Evolutionary conservation across 2,329 filamentous ascomycete genomes (phyloP).

Genomic region (Fonsecaea erecta): DNA sequence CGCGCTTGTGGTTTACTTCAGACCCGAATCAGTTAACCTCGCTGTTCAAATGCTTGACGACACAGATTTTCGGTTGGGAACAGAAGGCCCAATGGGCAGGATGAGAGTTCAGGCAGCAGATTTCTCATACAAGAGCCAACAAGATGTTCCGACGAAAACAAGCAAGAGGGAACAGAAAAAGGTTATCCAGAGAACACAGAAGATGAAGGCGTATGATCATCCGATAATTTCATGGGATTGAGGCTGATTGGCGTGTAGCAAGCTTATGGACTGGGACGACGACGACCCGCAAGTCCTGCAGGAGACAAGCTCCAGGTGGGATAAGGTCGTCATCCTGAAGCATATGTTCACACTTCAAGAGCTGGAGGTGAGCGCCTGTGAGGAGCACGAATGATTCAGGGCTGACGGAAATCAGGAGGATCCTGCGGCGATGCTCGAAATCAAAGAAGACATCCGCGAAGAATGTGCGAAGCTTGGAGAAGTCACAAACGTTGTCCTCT

Average conservation of each 20-base stretch:
- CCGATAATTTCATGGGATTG: slow-evolving; percentile 16
- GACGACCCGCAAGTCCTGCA: slow-evolving; percentile 70
- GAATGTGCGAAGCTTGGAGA: slow-evolving; percentile 85
- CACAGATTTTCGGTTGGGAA: slow-evolving; percentile 71
- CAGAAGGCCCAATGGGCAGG: slow-evolving; percentile 58
- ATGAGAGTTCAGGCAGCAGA: slow-evolving; percentile 87
- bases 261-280: slow-evolving; percentile 93
- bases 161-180: slow-evolving; percentile 75
- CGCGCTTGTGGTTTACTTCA: slow-evolving; percentile 91
- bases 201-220: slow-evolving; percentile 66
- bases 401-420: slow-evolving; percentile 63
- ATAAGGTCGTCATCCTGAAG: slow-evolving; percentile 84
- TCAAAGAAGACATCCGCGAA: slow-evolving; percentile 91
- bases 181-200: slow-evolving; percentile 88
- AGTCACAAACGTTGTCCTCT: slow-evolving; percentile 89
- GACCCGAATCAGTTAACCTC: slow-evolving; percentile 83
- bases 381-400: not conserved
- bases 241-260: slow-evolving; percentile 58
- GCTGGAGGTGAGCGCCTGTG: slow-evolving; percentile 60
- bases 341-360: slow-evolving; percentile 91
- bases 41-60: slow-evolving; percentile 60
- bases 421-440: slow-evolving; percentile 79
- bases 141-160: slow-evolving; percentile 63
- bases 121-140: slow-evolving; percentile 85
- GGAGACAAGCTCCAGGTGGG: slow-evolving; percentile 64